Percentiles rank a stretch among this genome's conserved stretches.
Evolutionary conservation across 345 rosid genomes (phyloP).

Genomic region (Populus simonii): DNA sequence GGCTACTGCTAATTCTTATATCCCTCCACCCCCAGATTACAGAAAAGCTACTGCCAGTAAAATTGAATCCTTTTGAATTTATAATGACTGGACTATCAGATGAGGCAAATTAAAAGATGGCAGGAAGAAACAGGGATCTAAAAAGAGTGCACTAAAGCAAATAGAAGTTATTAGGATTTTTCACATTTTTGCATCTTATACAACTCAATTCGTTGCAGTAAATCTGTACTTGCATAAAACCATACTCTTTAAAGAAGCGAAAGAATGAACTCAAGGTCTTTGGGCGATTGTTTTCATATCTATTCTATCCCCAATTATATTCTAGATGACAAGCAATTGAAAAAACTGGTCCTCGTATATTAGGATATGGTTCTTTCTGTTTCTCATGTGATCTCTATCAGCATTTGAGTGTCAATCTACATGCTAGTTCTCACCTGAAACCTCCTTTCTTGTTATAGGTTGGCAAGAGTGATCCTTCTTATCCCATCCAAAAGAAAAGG

Average conservation of each 20-base stretch:
- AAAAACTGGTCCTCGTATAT: background rate
- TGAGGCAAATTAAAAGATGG: background rate
- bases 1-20: background rate
- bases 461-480: constrained; percentile 88
- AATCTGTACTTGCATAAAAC: background rate
- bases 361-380: background rate
- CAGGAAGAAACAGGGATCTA: background rate
- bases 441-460: constrained; percentile 40
- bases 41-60: background rate
- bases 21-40: background rate
- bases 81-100: background rate
- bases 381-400: background rate
- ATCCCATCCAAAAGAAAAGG: constrained; percentile 93
- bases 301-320: background rate
- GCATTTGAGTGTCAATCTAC: background rate
- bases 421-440: background rate
- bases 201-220: background rate
- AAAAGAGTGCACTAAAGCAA: background rate
- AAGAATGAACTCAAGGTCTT: background rate
- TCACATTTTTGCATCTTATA: background rate
- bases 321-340: background rate
- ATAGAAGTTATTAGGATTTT: background rate
- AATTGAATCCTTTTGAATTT: background rate
- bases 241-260: background rate
- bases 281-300: background rate